Percentiles rank a stretch among this genome's conserved stretches.
Conservation (phyloP, 768 basidiomycete species). For the Boletus barrowsii region DNA sequence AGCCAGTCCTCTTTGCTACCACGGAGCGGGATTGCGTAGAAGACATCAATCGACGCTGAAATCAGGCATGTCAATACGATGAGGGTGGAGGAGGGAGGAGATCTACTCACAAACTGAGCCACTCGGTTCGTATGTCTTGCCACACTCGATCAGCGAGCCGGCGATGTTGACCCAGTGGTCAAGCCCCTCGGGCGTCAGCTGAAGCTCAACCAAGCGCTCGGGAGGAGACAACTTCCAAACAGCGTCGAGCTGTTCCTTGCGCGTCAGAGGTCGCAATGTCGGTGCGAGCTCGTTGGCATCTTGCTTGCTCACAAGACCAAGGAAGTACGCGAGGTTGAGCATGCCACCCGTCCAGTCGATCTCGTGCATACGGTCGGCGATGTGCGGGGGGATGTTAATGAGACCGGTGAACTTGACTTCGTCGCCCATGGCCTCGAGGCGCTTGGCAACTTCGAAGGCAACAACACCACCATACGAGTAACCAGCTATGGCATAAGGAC, state of each 20-base stretch:
- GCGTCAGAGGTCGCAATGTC: constrained; percentile 16
- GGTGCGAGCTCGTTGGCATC: constrained; percentile 22
- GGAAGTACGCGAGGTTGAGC: constrained; percentile 41
- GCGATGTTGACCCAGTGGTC: constrained; percentile 32
- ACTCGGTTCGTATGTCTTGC: constrained; percentile 25
- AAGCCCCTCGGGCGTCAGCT: constrained; percentile 24
- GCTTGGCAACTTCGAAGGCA: constrained; percentile 42
- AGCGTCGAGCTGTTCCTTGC: constrained; percentile 22
- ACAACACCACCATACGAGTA: constrained; percentile 46
- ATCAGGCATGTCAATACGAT: background rate
- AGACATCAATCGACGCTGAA: constrained; percentile 21
- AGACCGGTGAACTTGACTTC: constrained; percentile 40
- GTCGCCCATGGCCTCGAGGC: constrained; percentile 33
- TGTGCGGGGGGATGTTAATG: constrained; percentile 42
- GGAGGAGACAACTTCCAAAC: constrained; percentile 30
- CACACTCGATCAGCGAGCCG: constrained; percentile 31
- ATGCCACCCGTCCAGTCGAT: constrained; percentile 40
- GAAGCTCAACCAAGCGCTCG: constrained; percentile 27
- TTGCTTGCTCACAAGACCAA: constrained; percentile 33
- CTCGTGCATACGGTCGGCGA: constrained; percentile 41
- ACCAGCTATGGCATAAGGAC: constrained; percentile 42
- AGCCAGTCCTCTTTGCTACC: constrained; percentile 32
- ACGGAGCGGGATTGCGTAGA: constrained; percentile 27
- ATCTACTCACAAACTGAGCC: constrained; percentile 26
- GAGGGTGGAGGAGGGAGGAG: background rate